Base-by-base conservation (phyloP, 257 asterid genomes). In the Solanum chiquidenum region DNA sequence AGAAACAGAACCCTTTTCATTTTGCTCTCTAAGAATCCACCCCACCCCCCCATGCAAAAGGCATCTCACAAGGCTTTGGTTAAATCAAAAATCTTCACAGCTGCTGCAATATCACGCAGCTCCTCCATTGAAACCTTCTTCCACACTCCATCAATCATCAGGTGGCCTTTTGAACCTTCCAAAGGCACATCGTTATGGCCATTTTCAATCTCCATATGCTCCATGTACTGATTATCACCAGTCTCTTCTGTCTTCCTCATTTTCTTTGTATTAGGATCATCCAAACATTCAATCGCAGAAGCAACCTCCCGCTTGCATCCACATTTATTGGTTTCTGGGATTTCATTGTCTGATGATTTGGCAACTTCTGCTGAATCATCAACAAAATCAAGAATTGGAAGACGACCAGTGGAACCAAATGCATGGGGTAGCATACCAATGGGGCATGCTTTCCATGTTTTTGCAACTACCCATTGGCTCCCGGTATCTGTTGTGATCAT, bases 381-480 rank as follows among this genome's bases (percentile, higher is more conserved):
- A 86, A 66, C 86, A 34, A 87, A 89, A 83, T 90, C 93, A 71
- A 96, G 95, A 89, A 89, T 71, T 1, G 98, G 95, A 76, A 92
- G 89, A 38, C 86, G 89, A 8, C 98, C 98, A 0, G 96, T 93
- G 40, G 93, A 94, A 79, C 98, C 94, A 75, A 93, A 87, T 12
- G 89, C 37, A 64, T 90, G 91, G n/a, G 98, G 96, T 38, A 95
- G 86, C 98, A 92, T 92, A 62, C 99, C 99, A 29, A 94, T 92
- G 37, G 99, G 98, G 66, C 99, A 94, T 66, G 93, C 92, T 58
- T 86, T 95, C 98, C 98, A 95, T 34, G 94, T 89, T 88, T 94
- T 91, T 1, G 85, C 87, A 73, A 93, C 91, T 58, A 49, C 66
- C 97, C 98, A 94, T 91, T 86, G 90, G 77, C 91, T 90, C 55